A percentile compares a stretch with the other conserved stretches of the same genome.
Evolutionary conservation across 345 rosid genomes (phyloP).

Genomic region (Eucalyptus cloeziana): DNA sequence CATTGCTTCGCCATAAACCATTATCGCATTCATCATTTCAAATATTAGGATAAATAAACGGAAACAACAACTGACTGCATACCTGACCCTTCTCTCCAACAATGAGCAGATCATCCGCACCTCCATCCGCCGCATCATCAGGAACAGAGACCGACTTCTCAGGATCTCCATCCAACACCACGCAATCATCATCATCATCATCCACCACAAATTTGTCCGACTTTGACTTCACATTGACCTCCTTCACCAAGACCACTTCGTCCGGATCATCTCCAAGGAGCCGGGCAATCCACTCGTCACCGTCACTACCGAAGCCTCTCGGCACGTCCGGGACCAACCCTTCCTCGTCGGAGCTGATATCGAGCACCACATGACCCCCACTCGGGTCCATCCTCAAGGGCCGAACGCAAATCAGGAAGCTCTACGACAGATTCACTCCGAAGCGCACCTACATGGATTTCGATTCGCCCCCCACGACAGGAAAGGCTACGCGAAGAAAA

Average conservation of each 20-base stretch:
- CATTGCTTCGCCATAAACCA: background rate
- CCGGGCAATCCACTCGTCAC: slow-evolving; percentile 22
- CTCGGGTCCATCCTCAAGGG: background rate
- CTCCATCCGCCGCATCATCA: background rate
- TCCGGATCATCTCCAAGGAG: slow-evolving; percentile 19
- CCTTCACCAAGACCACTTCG: slow-evolving; percentile 41
- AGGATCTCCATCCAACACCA: slow-evolving; percentile 51
- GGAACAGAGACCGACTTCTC: slow-evolving; percentile 16
- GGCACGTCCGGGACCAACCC: background rate
- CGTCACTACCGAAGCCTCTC: slow-evolving; percentile 1
- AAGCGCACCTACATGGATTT: background rate
- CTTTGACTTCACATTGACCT: slow-evolving; percentile 20
- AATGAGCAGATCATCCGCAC: slow-evolving; percentile 32
- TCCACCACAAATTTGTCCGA: background rate
- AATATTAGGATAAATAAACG: background rate
- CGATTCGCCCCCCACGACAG: background rate
- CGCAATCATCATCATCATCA: slow-evolving; percentile 38
- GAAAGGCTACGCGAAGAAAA: background rate
- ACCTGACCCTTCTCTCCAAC: slow-evolving; percentile 45
- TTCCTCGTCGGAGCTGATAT: slow-evolving; percentile 59
- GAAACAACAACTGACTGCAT: background rate
- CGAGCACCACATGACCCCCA: slow-evolving; percentile 16
- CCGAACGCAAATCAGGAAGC: background rate
- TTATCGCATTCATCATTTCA: background rate
- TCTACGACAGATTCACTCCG: background rate